Evolutionary conservation across 495 filamentous ascomycete species (phyloP).

Genomic region (Pyronema omphalodes): DNA sequence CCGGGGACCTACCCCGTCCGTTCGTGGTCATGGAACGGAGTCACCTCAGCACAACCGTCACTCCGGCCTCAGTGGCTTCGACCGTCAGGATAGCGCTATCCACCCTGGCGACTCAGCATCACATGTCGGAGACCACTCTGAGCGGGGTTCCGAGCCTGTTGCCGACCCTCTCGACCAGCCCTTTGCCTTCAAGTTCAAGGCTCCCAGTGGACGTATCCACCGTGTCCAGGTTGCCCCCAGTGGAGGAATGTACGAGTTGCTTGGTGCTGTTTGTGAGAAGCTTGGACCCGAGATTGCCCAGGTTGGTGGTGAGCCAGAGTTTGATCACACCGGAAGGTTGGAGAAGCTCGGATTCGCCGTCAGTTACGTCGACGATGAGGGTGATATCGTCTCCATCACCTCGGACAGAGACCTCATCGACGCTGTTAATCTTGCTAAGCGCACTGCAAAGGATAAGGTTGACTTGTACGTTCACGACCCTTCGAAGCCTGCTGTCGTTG

Average conservation of each 20-base stretch:
- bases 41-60: conserved; percentile 55
- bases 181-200: conserved; percentile 99
- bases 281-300: conserved; percentile 71
- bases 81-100: conserved; percentile 39
- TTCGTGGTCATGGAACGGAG: conserved; percentile 32
- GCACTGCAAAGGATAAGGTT: conserved; percentile 68
- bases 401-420: conserved; percentile 86
- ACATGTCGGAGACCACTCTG: conserved; percentile 67
- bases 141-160: conserved; percentile 41
- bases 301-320: conserved; percentile 60
- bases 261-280: conserved; percentile 63
- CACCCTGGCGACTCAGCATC: conserved; percentile 88
- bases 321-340: conserved; percentile 59
- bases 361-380: conserved; percentile 94
- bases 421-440: conserved; percentile 66
- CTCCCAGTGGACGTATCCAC: conserved; percentile 87
- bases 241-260: conserved; percentile 64
- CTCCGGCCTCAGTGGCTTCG: conserved; percentile 38
- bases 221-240: conserved; percentile 68
- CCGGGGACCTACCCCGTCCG: conserved; percentile 37
- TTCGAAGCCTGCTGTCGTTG: conserved; percentile 54
- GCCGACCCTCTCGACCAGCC: conserved; percentile 46
- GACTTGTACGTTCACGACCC: conserved; percentile 95
- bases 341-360: conserved; percentile 72
- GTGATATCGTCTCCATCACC: conserved; percentile 93